These are phyloP conservation scores for Reticulascus tulasneorum DNA, from an alignment of 2,329 filamentous ascomycete species.

Conservation along the genomic window DNA sequence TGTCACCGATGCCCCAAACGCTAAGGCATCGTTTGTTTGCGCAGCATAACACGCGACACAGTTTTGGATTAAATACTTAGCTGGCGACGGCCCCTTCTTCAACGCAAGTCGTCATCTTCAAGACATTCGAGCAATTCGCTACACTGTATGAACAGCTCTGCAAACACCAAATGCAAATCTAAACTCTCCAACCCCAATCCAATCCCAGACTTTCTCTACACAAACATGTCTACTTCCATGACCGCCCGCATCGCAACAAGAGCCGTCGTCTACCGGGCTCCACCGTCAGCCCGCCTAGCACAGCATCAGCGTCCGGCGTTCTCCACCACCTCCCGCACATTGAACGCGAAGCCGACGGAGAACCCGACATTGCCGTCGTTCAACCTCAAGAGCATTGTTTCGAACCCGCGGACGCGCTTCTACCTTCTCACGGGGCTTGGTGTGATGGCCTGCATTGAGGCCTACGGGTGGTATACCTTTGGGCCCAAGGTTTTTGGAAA, in stretches of 20 bases:
- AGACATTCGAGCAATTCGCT: too few species aligned
- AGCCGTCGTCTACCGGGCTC: background rate
- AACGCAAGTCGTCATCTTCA: too few species aligned
- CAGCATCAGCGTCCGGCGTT: constrained; percentile 5
- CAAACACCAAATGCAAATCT: too few species aligned
- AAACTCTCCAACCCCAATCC: too few species aligned
- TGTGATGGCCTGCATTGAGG: constrained; percentile 14
- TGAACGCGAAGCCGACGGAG: constrained; percentile 4
- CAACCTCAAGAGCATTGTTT: constrained; percentile 15
- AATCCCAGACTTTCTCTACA: too few species aligned
- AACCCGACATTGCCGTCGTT: constrained; percentile 16
- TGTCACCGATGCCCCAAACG: too few species aligned
- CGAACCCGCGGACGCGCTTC: constrained; percentile 16
- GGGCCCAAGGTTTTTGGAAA: constrained; percentile 18
- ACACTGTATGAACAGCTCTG: too few species aligned
- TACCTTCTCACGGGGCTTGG: constrained; percentile 12
- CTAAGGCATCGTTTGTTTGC: too few species aligned
- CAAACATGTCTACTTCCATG: constrained; percentile 1
- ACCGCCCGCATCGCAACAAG: background rate
- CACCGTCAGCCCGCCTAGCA: background rate
- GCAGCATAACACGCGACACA: too few species aligned
- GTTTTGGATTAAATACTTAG: too few species aligned
- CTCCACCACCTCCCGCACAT: constrained; percentile 7
- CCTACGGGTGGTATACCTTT: constrained; percentile 16
- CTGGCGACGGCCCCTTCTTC: too few species aligned